Evolutionary conservation across 1,139 yeast genomes (phyloP).

Genomic region (Protomyces arabidopsidicola): DNA sequence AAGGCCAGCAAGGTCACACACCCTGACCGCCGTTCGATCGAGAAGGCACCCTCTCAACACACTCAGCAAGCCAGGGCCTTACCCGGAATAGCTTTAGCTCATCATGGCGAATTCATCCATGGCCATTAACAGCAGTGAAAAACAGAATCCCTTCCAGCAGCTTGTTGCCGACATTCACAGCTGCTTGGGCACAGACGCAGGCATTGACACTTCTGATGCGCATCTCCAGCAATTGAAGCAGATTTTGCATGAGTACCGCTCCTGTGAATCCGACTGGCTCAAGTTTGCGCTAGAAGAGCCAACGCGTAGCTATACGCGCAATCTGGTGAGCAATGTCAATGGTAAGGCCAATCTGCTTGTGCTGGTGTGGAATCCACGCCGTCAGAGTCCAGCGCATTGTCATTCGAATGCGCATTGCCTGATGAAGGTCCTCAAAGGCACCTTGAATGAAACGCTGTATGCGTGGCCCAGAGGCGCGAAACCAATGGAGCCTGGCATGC

Average conservation of each 20-base stretch:
- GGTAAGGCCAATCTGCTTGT: conserved; percentile 64
- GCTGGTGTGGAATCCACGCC: conserved; percentile 69
- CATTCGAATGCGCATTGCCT: conserved; percentile 68
- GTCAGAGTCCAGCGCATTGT: conserved; percentile 64
- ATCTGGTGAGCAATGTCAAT: conserved; percentile 64
- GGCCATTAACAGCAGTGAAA: background rate
- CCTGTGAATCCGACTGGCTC: conserved; percentile 52
- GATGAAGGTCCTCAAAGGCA: conserved; percentile 58
- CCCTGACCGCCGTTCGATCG: too few species aligned
- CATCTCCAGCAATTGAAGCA: conserved; percentile 49
- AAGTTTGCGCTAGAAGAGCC: conserved; percentile 56
- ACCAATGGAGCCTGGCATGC: conserved; percentile 29
- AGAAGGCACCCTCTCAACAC: too few species aligned
- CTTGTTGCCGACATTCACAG: conserved; percentile 1
- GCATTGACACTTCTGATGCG: conserved; percentile 48
- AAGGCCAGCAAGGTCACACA: too few species aligned
- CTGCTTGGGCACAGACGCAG: conserved; percentile 41
- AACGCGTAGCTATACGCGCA: conserved; percentile 47
- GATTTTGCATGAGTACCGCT: conserved; percentile 50
- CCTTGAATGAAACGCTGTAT: conserved; percentile 55
- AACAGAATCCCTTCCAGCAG: background rate
- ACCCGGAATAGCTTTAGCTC: too few species aligned
- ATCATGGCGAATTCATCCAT: too few species aligned
- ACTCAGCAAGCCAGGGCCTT: too few species aligned
- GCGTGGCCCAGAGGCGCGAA: conserved; percentile 46